Base-by-base conservation (phyloP, 768 basidiomycete genomes). In the Mycena rebaudengoi region DNA sequence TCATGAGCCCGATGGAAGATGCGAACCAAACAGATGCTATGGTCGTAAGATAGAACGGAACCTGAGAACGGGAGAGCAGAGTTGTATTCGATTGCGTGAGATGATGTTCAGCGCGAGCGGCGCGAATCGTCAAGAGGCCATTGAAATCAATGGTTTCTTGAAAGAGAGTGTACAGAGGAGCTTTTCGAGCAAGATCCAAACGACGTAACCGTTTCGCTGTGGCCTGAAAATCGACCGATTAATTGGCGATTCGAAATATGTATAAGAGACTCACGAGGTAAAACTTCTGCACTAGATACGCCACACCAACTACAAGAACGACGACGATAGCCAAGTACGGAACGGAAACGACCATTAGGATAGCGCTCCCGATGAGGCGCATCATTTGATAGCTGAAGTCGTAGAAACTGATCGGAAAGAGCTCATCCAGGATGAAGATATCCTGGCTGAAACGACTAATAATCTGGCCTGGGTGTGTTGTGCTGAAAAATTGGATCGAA, bases 41-140 rank as follows among this genome's bases (percentile, higher is more conserved):
- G 1, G 50, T 60, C 14, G 50, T 54, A 20, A 65, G 18, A 54
- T 65, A 65, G 25, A 65, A 65, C 1, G 58, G 58, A 14, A 29
- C 44, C 37, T 65, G 64, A 7, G 58, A 60, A 7, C 28, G 44
- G 32, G 58, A 48, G 4, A 65, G 44, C 20, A 65, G 51, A 5
- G 49, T 48, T 4, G 57, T 53, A 29, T 54, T 65, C 25, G 45
- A 41, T 23, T 52, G 25, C 2, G 26, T 43, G 10, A 60, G 32
- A 32, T 90, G 77, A 1, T 86, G 85, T 74, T 91, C 89, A 4
- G 87, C 85, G 73, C 89, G 90, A 64, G 89, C 87, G 3, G 88
- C 83, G 70, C 91, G 90, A 20, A 91, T 76, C 1, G 84, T 83
- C 3, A 86, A 83, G 7, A 89, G 60, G 2, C 51, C 59, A 26